These are phyloP conservation scores for Udeniomyces megalosporus DNA, from an alignment of 768 basidiomycete species.

Conservation along the genomic window DNA sequence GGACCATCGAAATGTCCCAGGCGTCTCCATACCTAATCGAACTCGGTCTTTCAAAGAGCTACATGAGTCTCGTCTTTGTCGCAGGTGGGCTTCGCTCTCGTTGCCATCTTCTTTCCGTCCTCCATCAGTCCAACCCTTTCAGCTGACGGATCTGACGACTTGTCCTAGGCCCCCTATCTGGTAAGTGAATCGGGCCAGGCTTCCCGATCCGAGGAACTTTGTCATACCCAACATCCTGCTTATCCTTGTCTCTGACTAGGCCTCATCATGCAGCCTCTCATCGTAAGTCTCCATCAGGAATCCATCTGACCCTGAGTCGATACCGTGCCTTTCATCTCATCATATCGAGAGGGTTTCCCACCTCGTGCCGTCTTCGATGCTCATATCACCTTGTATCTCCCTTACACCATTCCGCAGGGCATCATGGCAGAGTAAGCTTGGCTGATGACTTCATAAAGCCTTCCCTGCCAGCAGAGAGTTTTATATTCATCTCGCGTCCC, in stretches of 20 bases:
- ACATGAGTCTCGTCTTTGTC: conserved; percentile 78
- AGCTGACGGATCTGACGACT: too few relatives aligned
- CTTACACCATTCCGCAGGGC: not conserved
- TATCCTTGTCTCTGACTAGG: too few relatives aligned
- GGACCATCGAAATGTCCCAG: conserved; percentile 92
- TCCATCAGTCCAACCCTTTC: too few relatives aligned
- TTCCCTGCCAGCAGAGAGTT: not conserved
- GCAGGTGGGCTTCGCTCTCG: conserved; percentile 49
- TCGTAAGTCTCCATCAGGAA: conserved; percentile 25
- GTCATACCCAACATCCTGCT: too few relatives aligned
- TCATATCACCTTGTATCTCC: not conserved
- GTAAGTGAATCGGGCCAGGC: too few relatives aligned
- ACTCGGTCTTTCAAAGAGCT: conserved; percentile 68
- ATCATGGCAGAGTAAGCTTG: not conserved
- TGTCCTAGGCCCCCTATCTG: conserved; percentile 41
- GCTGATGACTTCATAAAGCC: not conserved
- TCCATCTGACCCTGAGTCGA: too few relatives aligned
- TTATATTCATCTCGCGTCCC: not conserved
- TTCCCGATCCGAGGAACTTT: too few relatives aligned
- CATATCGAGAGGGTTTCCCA: too few relatives aligned
- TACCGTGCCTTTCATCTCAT: too few relatives aligned
- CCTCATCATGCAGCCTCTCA: conserved; percentile 75
- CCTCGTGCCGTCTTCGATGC: not conserved
- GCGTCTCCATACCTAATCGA: conserved; percentile 80
- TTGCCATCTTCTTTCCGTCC: too few relatives aligned